Base-by-base conservation (phyloP, 495 filamentous ascomycete genomes). In the Talaromyces stipitatus region DNA sequence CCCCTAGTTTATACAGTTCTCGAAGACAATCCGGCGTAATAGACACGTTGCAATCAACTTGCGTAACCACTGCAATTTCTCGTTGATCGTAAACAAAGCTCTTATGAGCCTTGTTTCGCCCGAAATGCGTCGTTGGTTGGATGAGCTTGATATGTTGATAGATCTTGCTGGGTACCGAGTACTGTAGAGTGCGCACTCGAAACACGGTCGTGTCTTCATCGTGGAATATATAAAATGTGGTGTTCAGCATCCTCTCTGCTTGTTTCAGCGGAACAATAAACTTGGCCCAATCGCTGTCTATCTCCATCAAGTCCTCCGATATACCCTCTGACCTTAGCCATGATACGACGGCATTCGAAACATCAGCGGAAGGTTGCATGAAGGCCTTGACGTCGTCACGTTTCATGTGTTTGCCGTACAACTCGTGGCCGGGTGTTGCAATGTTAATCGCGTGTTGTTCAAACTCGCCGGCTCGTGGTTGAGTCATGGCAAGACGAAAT, bases 331-430 rank as follows among this genome's bases (percentile, higher is more conserved):
- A 69, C n/a, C 64, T 29, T 3, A 86, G 67, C 82, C 83, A 87
- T 6, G 67, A 32, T 5, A 78, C 50, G 27, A 85, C 66, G 2
- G 68, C 64, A 8, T 67, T 55, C 11, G 71, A 64, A 4, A 76
- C 72, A 6, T 72, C 66, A n/a, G 65, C 58, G 1, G 65, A 69
- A 2, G 84, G 81, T 50, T 69, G 72, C 50, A 86, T 59, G 56
- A 82, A 71, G 0, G 71, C 67, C 50, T 70, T 71, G 50, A 85
- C 65, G 58, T 82, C 73, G 18, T 83, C 74, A n/a, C 77, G 73
- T 53, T 75, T 79, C 74, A 90, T 76, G 57, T 89, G 81, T 48
- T 79, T 66, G 1, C 87, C 87, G 65, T 89, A 89, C 3, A 66
- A 71, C 2, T 73, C 66, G 59, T 86, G 77, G 3, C 72, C 73